A percentile compares a stretch with the other conserved stretches of the same genome.
These are phyloP conservation scores for Deinandra increscens DNA, from an alignment of 129 eudicot species.

Conservation along the genomic window DNA sequence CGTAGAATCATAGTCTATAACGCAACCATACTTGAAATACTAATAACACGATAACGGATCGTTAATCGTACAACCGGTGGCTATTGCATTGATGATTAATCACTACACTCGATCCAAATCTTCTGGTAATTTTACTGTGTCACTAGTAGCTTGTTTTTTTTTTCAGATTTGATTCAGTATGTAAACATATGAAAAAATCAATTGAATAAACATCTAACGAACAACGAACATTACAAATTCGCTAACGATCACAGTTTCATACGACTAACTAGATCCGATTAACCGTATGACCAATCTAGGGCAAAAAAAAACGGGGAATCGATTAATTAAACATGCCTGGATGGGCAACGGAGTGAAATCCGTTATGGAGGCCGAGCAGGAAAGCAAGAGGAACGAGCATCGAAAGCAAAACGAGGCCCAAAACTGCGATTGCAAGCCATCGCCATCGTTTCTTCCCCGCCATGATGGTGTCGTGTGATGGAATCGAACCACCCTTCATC, in stretches of 20 bases:
- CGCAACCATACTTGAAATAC: background rate
- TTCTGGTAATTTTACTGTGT: constrained; percentile 5
- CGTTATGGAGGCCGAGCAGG: constrained; percentile 72
- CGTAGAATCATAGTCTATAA: constrained; percentile 2
- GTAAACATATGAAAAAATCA: background rate
- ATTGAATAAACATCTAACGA: background rate
- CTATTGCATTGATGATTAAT: background rate
- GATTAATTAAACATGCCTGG: constrained; percentile 8
- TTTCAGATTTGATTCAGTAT: background rate
- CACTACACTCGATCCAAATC: constrained; percentile 24
- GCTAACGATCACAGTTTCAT: background rate
- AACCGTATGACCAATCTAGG: constrained; percentile 19
- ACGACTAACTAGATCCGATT: constrained; percentile 25
- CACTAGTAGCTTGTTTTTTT: no score
- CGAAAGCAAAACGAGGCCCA: constrained; percentile 82
- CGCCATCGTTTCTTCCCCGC: constrained; percentile 81
- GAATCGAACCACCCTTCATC: constrained; percentile 41
- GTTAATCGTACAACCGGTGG: background rate
- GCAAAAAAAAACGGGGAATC: constrained; percentile 6
- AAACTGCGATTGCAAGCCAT: constrained; percentile 79
- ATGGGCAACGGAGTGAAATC: constrained; percentile 44
- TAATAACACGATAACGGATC: background rate
- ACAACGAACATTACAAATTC: constrained; percentile 6
- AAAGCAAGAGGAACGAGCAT: constrained; percentile 95
- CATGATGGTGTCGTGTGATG: constrained; percentile 37